Evolutionary conservation across 331 rosid genomes (phyloP), one percentile per base, ranked within the genome.

Genomic region (Ulmus americana): DNA sequence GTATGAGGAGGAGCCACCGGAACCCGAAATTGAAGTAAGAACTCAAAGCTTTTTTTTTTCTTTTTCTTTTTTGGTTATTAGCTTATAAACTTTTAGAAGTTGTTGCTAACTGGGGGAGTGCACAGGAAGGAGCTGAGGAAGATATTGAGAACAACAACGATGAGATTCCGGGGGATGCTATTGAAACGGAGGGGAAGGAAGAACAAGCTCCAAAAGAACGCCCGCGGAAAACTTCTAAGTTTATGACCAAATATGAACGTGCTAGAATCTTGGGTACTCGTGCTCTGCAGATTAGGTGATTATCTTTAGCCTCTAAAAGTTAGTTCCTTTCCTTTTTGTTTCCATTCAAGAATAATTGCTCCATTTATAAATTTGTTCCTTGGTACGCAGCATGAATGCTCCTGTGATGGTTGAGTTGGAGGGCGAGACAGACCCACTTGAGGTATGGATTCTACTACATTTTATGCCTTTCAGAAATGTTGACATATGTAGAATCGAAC

Each of bases 371-470:
- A 46, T 72, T 38, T 48, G 8, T 44, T 70, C 28, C 51, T 67
- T 60, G 65, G 10, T 75, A 64, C 40, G 59, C 96, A 86, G 95
- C 78, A 89, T 89, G 97, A 92, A 92, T 61, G 97, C 97, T 18
- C 98, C 98, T 73, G 95, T 92, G 14, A 89, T 92, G 97, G 98
- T 89, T 1, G 97, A 89, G 84, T 79, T 92, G 78, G 95, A 88
- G 81, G 95, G 98, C 28, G 98, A 92, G 74, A 92, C 96, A 48
- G 98, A 92, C 63, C 95, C 97, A 9, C 95, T 88, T 41, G 95
- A 91, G 96, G 96, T 91, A 63, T 28, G 68, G 76, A 74, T 48
- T 64, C 35, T 35, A 4, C 46, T 8, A 15, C 10, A 38, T 45
- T 63, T 28, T 49, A 28, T 28, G 39, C 10, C 39, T 18, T 9